Evolutionary conservation across 768 basidiomycete genomes (phyloP).

Genomic region (Xerocomellus amylosporus): DNA sequence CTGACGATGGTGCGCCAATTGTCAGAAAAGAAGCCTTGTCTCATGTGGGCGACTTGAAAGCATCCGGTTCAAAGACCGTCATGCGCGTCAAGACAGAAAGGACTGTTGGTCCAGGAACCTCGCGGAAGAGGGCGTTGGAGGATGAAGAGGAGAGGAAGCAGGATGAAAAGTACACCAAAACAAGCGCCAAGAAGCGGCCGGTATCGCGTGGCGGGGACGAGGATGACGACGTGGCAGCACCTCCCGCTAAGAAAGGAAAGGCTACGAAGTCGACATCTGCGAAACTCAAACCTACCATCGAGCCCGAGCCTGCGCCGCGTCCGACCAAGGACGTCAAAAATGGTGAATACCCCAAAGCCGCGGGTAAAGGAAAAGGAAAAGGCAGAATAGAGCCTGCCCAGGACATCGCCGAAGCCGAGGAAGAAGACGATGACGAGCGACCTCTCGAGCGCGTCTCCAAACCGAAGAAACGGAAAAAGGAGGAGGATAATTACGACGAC

Average conservation of each 20-base stretch:
- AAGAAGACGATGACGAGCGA: not conserved
- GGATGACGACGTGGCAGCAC: not conserved
- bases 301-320: not conserved
- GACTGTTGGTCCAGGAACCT: not conserved
- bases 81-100: not conserved
- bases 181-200: slow-evolving; percentile 6
- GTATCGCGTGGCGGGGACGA: slow-evolving; percentile 2
- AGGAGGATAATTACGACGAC: slow-evolving; percentile 21
- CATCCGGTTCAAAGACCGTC: not conserved
- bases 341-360: not conserved
- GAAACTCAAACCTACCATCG: not conserved
- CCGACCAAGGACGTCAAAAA: not conserved
- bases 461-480: slow-evolving; percentile 19
- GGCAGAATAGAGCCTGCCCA: not conserved
- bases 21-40: not conserved
- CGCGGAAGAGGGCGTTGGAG: not conserved
- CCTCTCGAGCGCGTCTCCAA: slow-evolving; percentile 2
- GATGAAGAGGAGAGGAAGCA: not conserved
- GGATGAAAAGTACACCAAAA: not conserved
- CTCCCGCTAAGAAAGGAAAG: slow-evolving; percentile 19
- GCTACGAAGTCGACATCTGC: not conserved
- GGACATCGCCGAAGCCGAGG: not conserved
- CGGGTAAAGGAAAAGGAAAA: not conserved
- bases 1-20: not conserved
- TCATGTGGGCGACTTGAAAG: not conserved